These are phyloP conservation scores for Ballota nigra DNA, from an alignment of 257 asterid genomes.

Conservation along the genomic window DNA sequence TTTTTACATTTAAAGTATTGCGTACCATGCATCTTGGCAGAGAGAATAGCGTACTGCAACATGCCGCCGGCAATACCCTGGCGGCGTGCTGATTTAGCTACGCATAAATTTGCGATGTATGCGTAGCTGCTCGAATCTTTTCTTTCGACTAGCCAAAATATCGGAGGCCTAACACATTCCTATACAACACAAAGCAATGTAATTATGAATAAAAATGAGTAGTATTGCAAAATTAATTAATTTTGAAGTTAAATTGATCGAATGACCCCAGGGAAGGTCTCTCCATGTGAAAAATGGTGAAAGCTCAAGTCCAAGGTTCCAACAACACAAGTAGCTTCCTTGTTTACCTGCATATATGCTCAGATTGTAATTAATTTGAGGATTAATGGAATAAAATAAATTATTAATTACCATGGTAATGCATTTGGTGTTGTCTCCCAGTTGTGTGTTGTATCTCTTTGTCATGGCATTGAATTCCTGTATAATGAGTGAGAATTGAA, in stretches of 20 bases:
- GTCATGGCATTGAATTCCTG: constrained; percentile 64
- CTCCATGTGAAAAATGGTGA: constrained; percentile 40
- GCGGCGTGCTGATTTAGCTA: constrained; percentile 68
- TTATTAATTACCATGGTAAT: too few relatives aligned
- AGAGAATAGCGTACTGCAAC: constrained; percentile 44
- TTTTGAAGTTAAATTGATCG: too few relatives aligned
- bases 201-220: too few relatives aligned
- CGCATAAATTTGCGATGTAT: constrained; percentile 67
- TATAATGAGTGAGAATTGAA: background rate
- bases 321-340: constrained; percentile 30
- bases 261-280: constrained; percentile 53
- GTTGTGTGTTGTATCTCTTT: constrained; percentile 49
- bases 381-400: too few relatives aligned
- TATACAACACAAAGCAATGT: constrained; percentile 6
- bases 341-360: constrained; percentile 40
- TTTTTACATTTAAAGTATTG: too few relatives aligned
- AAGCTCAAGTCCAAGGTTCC: constrained; percentile 74
- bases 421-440: constrained; percentile 62
- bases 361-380: background rate
- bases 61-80: constrained; percentile 60
- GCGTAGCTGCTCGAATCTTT: constrained; percentile 39
- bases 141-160: constrained; percentile 32
- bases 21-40: constrained; percentile 47
- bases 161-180: constrained; percentile 42
- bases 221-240: too few relatives aligned